Evolutionary conservation across 2,329 filamentous ascomycete genomes (phyloP), one percentile per base, ranked within the genome.

Genomic region (Monosporascus sp.): DNA sequence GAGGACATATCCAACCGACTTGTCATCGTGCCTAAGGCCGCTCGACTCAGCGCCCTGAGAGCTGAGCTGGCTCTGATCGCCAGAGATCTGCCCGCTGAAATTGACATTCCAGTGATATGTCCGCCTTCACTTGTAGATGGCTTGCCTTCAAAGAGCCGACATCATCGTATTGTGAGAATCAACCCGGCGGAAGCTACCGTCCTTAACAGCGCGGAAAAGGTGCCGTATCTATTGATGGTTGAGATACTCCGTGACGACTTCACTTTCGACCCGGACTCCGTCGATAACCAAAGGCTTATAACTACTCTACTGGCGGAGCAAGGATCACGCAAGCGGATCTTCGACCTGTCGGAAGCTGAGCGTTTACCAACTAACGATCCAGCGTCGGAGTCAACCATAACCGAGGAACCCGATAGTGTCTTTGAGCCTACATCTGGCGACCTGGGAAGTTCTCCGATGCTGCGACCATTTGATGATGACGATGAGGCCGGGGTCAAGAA

Each of bases 1-100:
- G 88, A 93, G 67, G 87, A 88, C 59, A 93, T 94, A 50, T 94
- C 89, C 3, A 92, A 90, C 65, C 84, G 89, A n/a, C 74, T 94
- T 45, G 88, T 94, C 6, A 79, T 87, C 51, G 89, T 94, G 5
- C 89, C 89, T 2, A 94, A 94, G 66, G 83, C 85, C 37, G 89
- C 89, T 41, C 83, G 89, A 35, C 78, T 94, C 61, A 94, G 89
- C 68, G 89, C 90, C 43, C 74, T 94, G 46, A 81, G 89, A 53
- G 90, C 89, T 3, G 89, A 94, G 70, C 76, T 94, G 55, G 89
- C 88, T 15, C 76, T 94, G 37, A 89, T 94, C 57, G 87, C 85
- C 2, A 88, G 90, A 63, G 89, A 94, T 64, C 72, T 94, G 45
- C 89, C 89, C 0, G 87, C 89, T 4, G 89, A 94, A 69, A 85